phyloP scores from a whole-genome alignment of 2,329 filamentous ascomycete genomes.

The Teratosphaeria zuluensis region DNA sequence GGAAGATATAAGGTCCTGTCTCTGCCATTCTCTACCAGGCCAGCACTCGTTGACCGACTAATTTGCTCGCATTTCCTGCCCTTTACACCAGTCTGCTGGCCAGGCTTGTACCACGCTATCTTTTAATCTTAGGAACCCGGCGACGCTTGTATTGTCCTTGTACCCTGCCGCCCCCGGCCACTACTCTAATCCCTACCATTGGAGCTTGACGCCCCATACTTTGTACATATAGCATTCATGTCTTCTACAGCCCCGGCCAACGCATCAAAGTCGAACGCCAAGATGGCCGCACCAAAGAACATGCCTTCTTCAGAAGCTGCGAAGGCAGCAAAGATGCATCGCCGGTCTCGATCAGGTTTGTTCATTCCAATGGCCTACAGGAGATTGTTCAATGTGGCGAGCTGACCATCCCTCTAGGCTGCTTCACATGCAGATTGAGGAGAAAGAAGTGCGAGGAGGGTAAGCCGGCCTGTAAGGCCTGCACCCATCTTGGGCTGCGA shows the following conservation, averaged over 20 bases:
- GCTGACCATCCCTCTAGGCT: slow-evolving; percentile 41
- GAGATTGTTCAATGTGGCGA: slow-evolving; percentile 14
- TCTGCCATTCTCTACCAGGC: slow-evolving; percentile 26
- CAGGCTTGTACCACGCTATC: slow-evolving; percentile 38
- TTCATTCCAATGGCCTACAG: slow-evolving; percentile 30
- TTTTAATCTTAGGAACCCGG: slow-evolving; percentile 26
- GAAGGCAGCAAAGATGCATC: slow-evolving; percentile 69
- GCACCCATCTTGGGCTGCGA: slow-evolving; percentile 63
- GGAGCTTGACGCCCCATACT: slow-evolving; percentile 10
- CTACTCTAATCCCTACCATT: slow-evolving; percentile 13
- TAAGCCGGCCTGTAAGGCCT: slow-evolving; percentile 54
- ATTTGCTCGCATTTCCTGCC: slow-evolving; percentile 33
- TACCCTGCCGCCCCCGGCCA: slow-evolving; percentile 22
- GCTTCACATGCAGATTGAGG: slow-evolving; percentile 58
- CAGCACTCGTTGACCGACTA: slow-evolving; percentile 34
- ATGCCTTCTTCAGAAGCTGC: slow-evolving; percentile 38
- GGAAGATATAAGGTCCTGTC: slow-evolving; percentile 40
- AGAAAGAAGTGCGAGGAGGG: slow-evolving; percentile 62
- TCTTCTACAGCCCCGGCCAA: slow-evolving; percentile 34
- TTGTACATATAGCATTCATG: slow-evolving; percentile 35
- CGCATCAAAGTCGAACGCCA: slow-evolving; percentile 31
- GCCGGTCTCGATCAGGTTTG: slow-evolving; percentile 88
- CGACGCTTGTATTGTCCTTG: slow-evolving; percentile 17
- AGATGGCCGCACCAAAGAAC: slow-evolving; percentile 40
- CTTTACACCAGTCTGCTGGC: slow-evolving; percentile 36